Percentiles rank a stretch among this genome's conserved stretches.
These are phyloP conservation scores for Chrysopogon serrulatus DNA, from an alignment of 176 grass and related monocot genomes.

Conservation along the genomic window DNA sequence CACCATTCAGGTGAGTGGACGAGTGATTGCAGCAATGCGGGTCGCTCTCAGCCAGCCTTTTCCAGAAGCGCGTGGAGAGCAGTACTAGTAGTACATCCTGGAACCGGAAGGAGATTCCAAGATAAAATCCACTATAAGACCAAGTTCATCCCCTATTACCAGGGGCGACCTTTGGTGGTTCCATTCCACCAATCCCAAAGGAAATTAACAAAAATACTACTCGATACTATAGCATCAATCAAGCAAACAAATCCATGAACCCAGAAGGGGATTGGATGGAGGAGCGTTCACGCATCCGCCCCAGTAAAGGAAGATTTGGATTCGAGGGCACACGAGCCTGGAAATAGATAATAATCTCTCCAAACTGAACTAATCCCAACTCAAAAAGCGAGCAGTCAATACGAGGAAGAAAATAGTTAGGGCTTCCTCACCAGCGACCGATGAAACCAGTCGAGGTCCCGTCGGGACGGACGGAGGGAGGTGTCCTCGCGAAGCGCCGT, in stretches of 20 bases:
- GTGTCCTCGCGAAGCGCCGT: neutral
- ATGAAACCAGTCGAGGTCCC: neutral
- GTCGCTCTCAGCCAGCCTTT: conserved; percentile 11
- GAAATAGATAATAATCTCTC: neutral
- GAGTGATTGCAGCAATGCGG: neutral
- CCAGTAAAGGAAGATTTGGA: neutral
- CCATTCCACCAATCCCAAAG: neutral
- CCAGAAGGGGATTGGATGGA: neutral
- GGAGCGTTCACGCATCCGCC: neutral
- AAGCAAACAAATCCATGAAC: neutral
- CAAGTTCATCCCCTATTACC: neutral
- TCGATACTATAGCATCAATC: neutral
- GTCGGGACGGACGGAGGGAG: neutral
- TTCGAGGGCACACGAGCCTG: neutral
- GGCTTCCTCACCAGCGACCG: conserved; percentile 1
- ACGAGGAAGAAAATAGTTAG: neutral
- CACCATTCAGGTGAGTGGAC: neutral
- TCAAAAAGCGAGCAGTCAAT: neutral
- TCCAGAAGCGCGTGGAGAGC: conserved; percentile 2
- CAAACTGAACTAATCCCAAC: neutral
- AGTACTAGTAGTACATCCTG: neutral
- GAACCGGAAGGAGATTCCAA: neutral
- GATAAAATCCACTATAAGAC: neutral
- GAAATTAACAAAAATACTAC: neutral
- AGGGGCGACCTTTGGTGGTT: neutral